Percentiles rank a stretch among this genome's conserved stretches.
These are phyloP conservation scores for Obba rivulosa DNA, from an alignment of 768 basidiomycete genomes.

Conservation along the genomic window DNA sequence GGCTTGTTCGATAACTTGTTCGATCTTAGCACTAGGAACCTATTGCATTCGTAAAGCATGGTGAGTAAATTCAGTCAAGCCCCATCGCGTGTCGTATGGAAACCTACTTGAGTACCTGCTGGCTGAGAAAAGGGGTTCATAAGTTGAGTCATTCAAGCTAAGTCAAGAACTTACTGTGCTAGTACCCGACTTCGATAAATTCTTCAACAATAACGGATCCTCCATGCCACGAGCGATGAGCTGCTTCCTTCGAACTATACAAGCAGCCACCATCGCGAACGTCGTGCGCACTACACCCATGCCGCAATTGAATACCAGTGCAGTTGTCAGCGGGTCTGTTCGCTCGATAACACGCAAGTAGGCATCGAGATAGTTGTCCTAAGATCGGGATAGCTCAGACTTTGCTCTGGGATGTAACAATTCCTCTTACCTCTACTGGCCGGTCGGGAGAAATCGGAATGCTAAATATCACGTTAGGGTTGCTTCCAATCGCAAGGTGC, in stretches of 20 bases:
- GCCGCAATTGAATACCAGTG: slow-evolving; percentile 92
- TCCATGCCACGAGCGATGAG: slow-evolving; percentile 53
- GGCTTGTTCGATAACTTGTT: slow-evolving; percentile 67
- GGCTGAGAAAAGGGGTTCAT: slow-evolving; percentile 13
- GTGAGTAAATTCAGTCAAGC: background rate
- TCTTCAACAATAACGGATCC: slow-evolving; percentile 61
- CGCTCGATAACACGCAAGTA: slow-evolving; percentile 78
- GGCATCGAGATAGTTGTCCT: slow-evolving; percentile 95
- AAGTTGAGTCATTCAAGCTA: background rate
- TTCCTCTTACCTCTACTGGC: slow-evolving; percentile 68
- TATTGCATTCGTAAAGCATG: slow-evolving; percentile 4
- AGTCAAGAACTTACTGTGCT: slow-evolving; percentile 39
- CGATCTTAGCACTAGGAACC: slow-evolving; percentile 54
- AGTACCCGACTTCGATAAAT: slow-evolving; percentile 30
- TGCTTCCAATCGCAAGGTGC: no score
- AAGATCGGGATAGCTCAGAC: background rate
- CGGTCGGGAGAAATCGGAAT: slow-evolving; percentile 95
- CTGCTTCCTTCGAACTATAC: slow-evolving; percentile 74
- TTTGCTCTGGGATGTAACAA: background rate
- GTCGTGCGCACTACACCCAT: slow-evolving; percentile 96
- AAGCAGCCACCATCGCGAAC: slow-evolving; percentile 95
- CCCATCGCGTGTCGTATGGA: background rate
- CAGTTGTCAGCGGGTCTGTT: slow-evolving; percentile 74
- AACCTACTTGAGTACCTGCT: slow-evolving; percentile 11
- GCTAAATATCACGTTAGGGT: no score